Evolutionary conservation across 805 yeast genomes (phyloP).

Genomic region (Limtongia smithiae): DNA sequence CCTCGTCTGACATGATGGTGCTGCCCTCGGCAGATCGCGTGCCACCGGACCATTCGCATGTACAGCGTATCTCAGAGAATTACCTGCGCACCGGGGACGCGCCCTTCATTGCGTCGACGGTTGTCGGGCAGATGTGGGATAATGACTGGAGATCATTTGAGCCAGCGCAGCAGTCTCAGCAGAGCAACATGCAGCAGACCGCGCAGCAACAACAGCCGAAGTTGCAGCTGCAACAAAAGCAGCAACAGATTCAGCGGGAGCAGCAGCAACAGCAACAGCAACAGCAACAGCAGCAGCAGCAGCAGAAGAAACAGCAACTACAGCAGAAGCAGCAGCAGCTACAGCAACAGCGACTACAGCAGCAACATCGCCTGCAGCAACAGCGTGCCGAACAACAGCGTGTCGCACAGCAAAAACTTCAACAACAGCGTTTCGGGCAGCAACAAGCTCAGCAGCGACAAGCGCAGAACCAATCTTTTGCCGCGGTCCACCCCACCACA

Average conservation of each 20-base stretch:
- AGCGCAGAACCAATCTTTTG: too few species aligned
- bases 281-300: not conserved
- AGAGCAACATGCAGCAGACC: slow-evolving; percentile 1
- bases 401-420: too few species aligned
- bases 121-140: slow-evolving; percentile 9
- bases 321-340: too few species aligned
- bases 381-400: too few species aligned
- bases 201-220: not conserved
- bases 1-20: not conserved
- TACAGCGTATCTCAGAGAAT: slow-evolving; percentile 11
- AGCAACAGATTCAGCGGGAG: slow-evolving; percentile 1
- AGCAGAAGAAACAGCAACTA: not conserved
- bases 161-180: not conserved
- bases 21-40: not conserved
- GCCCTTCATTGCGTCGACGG: slow-evolving; percentile 14
- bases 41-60: slow-evolving; percentile 10
- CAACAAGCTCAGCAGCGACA: too few species aligned
- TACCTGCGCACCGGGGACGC: slow-evolving; percentile 17
- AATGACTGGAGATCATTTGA: slow-evolving; percentile 4
- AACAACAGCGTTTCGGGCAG: too few species aligned
- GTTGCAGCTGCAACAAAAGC: slow-evolving; percentile 1
- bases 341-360: not conserved
- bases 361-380: not conserved
- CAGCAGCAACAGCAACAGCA: not conserved
- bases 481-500: too few species aligned